Conservation (phyloP, 208 protist species). For the Crithidia acanthocephali region DNA sequence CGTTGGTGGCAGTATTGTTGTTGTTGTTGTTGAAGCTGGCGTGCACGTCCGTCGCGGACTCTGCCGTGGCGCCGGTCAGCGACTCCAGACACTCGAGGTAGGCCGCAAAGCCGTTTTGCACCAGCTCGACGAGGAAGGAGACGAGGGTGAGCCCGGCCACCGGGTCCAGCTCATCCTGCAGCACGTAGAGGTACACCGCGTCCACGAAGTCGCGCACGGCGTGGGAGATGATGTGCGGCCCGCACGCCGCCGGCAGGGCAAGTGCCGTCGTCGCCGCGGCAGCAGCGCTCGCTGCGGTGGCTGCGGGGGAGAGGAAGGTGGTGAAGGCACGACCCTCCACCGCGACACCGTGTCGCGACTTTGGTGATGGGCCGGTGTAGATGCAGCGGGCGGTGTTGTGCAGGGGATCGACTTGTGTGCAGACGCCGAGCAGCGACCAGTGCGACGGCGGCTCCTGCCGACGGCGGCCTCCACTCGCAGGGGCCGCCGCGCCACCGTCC, state of each 20-base stretch:
- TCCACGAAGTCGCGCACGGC: conserved; percentile 40
- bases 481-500: neutral
- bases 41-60: neutral
- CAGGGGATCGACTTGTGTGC: conserved; percentile 3
- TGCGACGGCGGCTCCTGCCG: conserved; percentile 6
- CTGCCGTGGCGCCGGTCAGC: neutral
- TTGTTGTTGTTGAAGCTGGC: neutral
- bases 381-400: conserved; percentile 18
- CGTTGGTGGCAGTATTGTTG: no score
- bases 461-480: neutral
- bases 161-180: conserved; percentile 33
- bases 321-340: neutral
- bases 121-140: conserved; percentile 32
- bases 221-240: conserved; percentile 40
- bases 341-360: conserved; percentile 15
- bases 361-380: conserved; percentile 8
- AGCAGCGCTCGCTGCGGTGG: neutral
- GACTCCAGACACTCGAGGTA: conserved; percentile 33
- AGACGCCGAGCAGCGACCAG: conserved; percentile 28
- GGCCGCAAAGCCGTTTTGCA: conserved; percentile 40
- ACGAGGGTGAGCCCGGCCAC: conserved; percentile 29
- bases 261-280: neutral
- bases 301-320: neutral
- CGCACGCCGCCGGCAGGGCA: conserved; percentile 31
- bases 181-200: conserved; percentile 27